phyloP scores from a whole-genome alignment of 768 basidiomycete species.

The Boletus reticulatus region DNA sequence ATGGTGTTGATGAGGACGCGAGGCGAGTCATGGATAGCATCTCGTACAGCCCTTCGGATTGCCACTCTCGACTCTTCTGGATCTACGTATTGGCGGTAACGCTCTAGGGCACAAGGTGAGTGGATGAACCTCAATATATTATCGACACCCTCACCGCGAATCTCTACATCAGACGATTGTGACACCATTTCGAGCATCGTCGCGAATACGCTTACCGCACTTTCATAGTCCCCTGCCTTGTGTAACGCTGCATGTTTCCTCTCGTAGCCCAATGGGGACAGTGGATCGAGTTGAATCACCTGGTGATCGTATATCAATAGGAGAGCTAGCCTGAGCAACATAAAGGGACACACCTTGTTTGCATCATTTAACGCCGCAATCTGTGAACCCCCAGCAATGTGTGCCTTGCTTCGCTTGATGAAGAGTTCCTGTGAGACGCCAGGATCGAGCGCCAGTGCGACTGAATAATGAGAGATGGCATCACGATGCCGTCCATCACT shows the following conservation, averaged over 20 bases:
- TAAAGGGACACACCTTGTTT: background rate
- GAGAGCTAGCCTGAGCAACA: background rate
- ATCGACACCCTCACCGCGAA: background rate
- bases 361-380: slow-evolving; percentile 1
- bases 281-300: background rate
- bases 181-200: slow-evolving; percentile 1
- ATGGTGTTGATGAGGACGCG: slow-evolving; percentile 5
- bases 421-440: background rate
- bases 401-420: slow-evolving; percentile 8
- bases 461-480: slow-evolving; percentile 2
- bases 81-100: background rate
- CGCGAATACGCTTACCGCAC: background rate
- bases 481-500: background rate
- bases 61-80: background rate
- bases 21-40: slow-evolving; percentile 1
- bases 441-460: background rate
- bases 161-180: background rate
- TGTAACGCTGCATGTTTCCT: background rate
- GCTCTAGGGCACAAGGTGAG: background rate
- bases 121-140: background rate
- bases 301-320: background rate
- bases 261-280: background rate
- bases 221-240: background rate
- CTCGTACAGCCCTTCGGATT: background rate
- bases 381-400: background rate